These are phyloP conservation scores for Citrus reticulata DNA, from an alignment of 345 rosid species.

Conservation along the genomic window DNA sequence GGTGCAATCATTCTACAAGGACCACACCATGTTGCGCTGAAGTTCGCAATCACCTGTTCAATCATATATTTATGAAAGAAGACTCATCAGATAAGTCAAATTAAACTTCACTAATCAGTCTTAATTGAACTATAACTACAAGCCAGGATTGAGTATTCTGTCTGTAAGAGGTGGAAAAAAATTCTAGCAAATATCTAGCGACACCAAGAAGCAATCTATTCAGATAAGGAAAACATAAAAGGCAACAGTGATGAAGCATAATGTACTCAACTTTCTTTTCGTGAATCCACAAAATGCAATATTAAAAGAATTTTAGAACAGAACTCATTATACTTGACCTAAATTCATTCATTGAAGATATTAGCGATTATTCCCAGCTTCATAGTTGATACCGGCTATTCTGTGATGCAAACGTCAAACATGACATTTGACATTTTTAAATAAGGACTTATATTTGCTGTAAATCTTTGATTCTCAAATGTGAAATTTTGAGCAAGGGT, in stretches of 20 bases:
- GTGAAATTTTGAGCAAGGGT: neutral
- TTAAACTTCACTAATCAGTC: neutral
- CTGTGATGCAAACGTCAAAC: neutral
- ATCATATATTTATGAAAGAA: neutral
- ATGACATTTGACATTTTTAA: neutral
- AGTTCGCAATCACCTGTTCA: constrained; percentile 72
- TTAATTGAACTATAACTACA: neutral
- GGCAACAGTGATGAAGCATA: neutral
- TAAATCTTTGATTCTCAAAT: neutral
- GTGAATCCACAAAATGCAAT: neutral
- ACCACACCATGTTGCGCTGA: constrained; percentile 90
- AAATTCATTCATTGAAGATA: neutral
- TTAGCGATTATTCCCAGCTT: neutral
- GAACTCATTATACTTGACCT: neutral
- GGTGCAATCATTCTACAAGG: constrained; percentile 78
- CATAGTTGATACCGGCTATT: neutral
- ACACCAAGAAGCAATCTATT: neutral
- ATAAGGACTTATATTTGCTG: neutral
- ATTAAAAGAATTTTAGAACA: neutral
- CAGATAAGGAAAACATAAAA: neutral
- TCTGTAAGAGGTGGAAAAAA: neutral
- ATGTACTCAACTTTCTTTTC: neutral
- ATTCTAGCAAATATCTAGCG: neutral
- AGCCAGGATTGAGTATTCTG: neutral
- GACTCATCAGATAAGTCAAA: neutral